Evolutionary conservation across 2,329 filamentous ascomycete species (phyloP).

Genomic region (Pestalotiopsis sp.): DNA sequence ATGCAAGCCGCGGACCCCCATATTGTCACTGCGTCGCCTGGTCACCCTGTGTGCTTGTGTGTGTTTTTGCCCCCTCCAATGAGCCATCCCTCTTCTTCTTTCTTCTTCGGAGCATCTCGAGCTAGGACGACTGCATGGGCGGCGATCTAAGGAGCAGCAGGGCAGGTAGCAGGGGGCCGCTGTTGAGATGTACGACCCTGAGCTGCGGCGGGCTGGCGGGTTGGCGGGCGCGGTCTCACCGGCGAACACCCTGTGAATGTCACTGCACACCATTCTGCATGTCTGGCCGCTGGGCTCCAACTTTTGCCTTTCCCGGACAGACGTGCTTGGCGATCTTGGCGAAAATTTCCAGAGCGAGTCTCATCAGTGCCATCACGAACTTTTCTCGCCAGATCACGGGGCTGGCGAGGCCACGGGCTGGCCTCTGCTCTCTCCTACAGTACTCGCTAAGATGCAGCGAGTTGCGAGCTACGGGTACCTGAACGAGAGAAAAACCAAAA

Average conservation of each 20-base stretch:
- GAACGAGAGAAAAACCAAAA: not conserved
- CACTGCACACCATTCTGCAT: not conserved
- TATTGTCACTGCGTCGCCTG: not conserved
- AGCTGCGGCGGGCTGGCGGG: not conserved
- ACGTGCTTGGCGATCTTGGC: not conserved
- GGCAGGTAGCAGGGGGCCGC: not conserved
- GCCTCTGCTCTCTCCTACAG: not conserved
- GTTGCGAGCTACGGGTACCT: not conserved
- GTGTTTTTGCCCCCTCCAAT: not conserved
- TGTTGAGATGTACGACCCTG: not conserved
- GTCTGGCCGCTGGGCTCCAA: not conserved
- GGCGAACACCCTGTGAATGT: not conserved
- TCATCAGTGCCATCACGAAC: not conserved
- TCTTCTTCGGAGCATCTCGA: not conserved
- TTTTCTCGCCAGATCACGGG: not conserved
- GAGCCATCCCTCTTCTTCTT: not conserved
- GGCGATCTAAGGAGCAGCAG: not conserved
- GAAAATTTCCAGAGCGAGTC: not conserved
- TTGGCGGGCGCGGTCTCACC: not conserved
- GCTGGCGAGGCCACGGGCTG: not conserved
- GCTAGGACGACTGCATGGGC: not conserved
- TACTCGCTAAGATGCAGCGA: not conserved
- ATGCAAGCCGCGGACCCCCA: not conserved
- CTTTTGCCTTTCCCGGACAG: not conserved
- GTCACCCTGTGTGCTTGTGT: not conserved